A percentile compares a stretch with the other conserved stretches of the same genome.
phyloP scores from a whole-genome alignment of 495 filamentous ascomycete genomes.

The Lasiosphaeria ovina region DNA sequence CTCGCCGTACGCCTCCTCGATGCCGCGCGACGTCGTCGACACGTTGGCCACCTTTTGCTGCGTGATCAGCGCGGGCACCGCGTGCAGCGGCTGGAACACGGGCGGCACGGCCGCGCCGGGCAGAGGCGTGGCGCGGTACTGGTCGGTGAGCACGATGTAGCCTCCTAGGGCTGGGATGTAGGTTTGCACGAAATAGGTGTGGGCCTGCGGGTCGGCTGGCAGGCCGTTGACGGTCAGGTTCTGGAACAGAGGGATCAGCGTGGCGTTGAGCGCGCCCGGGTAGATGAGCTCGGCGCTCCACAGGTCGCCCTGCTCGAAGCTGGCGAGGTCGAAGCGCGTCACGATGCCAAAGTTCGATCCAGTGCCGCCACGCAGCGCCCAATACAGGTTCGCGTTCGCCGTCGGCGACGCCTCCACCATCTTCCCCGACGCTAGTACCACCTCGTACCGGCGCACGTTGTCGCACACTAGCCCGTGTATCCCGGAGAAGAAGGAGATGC shows the following conservation, averaged over 20 bases:
- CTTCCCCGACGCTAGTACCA: conserved; percentile 45
- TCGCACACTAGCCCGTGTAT: conserved; percentile 29
- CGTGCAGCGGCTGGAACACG: conserved; percentile 16
- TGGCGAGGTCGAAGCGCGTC: conserved; percentile 35
- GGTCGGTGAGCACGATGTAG: conserved; percentile 16
- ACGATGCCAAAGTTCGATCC: conserved; percentile 59
- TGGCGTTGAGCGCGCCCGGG: conserved; percentile 20
- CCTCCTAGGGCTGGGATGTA: conserved; percentile 15
- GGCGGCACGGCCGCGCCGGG: conserved; percentile 8
- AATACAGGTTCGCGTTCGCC: conserved; percentile 50
- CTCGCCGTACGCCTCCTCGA: conserved; percentile 11
- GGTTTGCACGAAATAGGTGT: conserved; percentile 24
- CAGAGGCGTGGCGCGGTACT: conserved; percentile 19
- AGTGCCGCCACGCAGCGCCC: conserved; percentile 58
- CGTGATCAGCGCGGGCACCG: conserved; percentile 4
- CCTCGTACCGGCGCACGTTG: conserved; percentile 50
- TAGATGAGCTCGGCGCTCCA: conserved; percentile 25
- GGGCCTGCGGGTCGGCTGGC: conserved; percentile 17
- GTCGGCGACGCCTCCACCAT: conserved; percentile 44
- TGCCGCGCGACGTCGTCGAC: conserved; percentile 11
- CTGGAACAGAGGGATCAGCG: conserved; percentile 23
- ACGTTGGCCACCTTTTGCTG: conserved; percentile 17
- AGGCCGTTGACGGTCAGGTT: conserved; percentile 24
- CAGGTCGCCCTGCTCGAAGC: conserved; percentile 27
- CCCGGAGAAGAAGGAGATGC: conserved; percentile 42